These are phyloP conservation scores for Prunus armeniaca DNA, from an alignment of 306 rosid genomes.

Conservation along the genomic window DNA sequence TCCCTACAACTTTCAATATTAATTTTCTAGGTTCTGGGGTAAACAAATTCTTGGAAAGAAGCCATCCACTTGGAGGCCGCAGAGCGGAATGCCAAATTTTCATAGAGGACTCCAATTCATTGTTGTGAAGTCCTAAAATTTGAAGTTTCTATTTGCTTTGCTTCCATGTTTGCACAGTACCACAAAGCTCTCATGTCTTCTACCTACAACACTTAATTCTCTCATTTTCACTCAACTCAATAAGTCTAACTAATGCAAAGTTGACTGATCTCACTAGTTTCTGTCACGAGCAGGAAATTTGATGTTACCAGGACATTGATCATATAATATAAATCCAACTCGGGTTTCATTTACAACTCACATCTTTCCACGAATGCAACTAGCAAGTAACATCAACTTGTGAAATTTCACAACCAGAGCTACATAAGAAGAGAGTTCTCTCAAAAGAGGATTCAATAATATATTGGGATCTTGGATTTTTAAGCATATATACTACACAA, in stretches of 20 bases:
- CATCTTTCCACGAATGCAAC: constrained; percentile 45
- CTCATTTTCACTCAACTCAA: background rate
- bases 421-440: constrained; percentile 50
- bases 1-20: background rate
- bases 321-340: constrained; percentile 21
- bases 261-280: background rate
- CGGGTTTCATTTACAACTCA: constrained; percentile 50
- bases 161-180: background rate
- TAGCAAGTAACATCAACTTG: constrained; percentile 42
- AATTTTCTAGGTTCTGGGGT: background rate
- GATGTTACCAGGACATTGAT: constrained; percentile 6
- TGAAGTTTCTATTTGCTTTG: background rate
- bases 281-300: background rate
- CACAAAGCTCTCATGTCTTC: background rate
- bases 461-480: constrained; percentile 38
- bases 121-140: background rate
- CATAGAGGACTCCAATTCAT: background rate
- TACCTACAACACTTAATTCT: background rate
- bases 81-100: background rate
- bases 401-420: constrained; percentile 48
- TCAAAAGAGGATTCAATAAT: constrained; percentile 47
- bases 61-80: background rate
- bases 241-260: background rate
- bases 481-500: constrained; percentile 51
- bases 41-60: background rate